Evolutionary conservation across 345 rosid species (phyloP).

Genomic region (Triadica sebifera): DNA sequence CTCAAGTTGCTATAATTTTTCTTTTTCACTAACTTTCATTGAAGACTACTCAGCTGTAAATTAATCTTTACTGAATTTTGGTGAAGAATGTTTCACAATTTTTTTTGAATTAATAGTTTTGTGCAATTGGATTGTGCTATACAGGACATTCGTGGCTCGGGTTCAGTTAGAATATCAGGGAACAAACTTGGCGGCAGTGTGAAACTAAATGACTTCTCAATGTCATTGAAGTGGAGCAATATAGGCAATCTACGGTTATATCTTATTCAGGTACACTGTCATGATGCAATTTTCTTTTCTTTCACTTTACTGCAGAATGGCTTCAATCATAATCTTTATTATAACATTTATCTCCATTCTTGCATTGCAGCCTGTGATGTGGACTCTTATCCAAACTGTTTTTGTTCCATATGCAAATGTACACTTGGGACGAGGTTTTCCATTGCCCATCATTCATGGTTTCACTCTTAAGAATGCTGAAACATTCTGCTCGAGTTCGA

Average conservation of each 20-base stretch:
- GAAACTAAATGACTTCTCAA: constrained; percentile 61
- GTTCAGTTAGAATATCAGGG: constrained; percentile 60
- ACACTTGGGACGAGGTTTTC: constrained; percentile 74
- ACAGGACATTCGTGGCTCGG: constrained; percentile 70
- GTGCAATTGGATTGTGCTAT: background rate
- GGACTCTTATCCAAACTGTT: constrained; percentile 83
- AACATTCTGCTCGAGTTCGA: constrained; percentile 49
- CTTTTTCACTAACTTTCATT: background rate
- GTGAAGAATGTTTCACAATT: background rate
- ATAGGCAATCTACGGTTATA: constrained; percentile 74
- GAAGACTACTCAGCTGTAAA: background rate
- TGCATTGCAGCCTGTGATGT: constrained; percentile 72
- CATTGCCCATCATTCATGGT: constrained; percentile 83
- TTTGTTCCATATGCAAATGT: constrained; percentile 73
- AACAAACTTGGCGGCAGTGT: constrained; percentile 85
- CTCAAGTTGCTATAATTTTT: no score
- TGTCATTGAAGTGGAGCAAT: constrained; percentile 87
- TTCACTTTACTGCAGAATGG: background rate
- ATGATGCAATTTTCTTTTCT: background rate
- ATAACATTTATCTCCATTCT: background rate
- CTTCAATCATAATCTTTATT: background rate
- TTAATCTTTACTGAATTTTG: no score
- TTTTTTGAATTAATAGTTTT: constrained; percentile 9
- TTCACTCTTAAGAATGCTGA: constrained; percentile 72
- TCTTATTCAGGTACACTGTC: constrained; percentile 67